phyloP scores from a whole-genome alignment of 148 eudicot genomes.

The Pouteria glomerata region DNA sequence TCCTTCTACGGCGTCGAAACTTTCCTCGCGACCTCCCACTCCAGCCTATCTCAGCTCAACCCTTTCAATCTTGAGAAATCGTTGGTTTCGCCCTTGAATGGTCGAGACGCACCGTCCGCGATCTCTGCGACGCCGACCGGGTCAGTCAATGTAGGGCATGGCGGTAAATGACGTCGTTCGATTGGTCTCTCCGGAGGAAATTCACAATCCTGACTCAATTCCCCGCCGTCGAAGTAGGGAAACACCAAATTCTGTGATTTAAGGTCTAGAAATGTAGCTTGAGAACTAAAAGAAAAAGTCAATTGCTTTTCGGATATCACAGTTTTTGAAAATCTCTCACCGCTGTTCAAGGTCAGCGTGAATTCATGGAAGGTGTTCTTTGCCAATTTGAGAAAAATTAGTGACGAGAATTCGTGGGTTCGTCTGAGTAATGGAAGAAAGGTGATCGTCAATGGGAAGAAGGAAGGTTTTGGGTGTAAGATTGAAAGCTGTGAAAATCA shows the following conservation, averaged over 20 bases:
- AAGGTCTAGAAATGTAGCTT: slow-evolving; percentile 63
- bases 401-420: slow-evolving; percentile 49
- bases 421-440: slow-evolving; percentile 61
- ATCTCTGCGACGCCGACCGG: slow-evolving; percentile 59
- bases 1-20: slow-evolving; percentile 64
- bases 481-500: slow-evolving; percentile 66
- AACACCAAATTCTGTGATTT: slow-evolving; percentile 83
- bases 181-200: slow-evolving; percentile 75
- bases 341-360: slow-evolving; percentile 75
- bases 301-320: slow-evolving; percentile 89
- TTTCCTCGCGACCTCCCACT: slow-evolving; percentile 48
- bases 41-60: slow-evolving; percentile 71
- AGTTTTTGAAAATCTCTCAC: slow-evolving; percentile 43
- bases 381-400: slow-evolving; percentile 57
- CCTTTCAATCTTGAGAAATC: slow-evolving; percentile 64
- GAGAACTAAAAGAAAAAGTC: slow-evolving; percentile 65
- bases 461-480: slow-evolving; percentile 73
- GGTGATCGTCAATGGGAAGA: slow-evolving; percentile 50
- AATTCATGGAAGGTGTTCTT: slow-evolving; percentile 78
- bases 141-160: slow-evolving; percentile 72
- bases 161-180: slow-evolving; percentile 81
- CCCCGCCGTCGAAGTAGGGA: slow-evolving; percentile 67
- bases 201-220: slow-evolving; percentile 71
- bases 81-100: slow-evolving; percentile 46
- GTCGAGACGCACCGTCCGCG: slow-evolving; percentile 67